Evolutionary conservation across 2,329 filamentous ascomycete genomes (phyloP).

Genomic region (Emericellopsis cladophorae): DNA sequence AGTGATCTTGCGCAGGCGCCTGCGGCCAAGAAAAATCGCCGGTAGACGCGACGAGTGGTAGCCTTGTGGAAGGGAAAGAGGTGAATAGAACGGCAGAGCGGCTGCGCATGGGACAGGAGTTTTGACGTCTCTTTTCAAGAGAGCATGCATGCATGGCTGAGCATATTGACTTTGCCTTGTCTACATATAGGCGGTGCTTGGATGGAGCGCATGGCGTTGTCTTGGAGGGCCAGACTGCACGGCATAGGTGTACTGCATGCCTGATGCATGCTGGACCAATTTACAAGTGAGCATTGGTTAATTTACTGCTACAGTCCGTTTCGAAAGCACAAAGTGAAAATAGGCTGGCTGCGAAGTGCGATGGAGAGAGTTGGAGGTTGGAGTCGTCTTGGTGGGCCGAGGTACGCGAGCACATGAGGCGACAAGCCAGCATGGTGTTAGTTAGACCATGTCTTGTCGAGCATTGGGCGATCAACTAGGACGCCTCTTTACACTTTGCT

Average conservation of each 20-base stretch:
- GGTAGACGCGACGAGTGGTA: not conserved
- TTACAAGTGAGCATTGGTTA: too few species aligned
- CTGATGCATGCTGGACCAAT: too few species aligned
- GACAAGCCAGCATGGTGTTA: too few species aligned
- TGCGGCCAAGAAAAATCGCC: conserved; percentile 12
- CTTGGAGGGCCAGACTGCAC: not conserved
- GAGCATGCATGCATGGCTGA: not conserved
- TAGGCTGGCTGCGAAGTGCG: too few species aligned
- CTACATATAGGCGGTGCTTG: not conserved
- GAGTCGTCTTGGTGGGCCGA: too few species aligned
- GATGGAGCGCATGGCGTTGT: not conserved
- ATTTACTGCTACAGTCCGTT: too few species aligned
- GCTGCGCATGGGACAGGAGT: not conserved
- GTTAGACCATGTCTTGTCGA: too few species aligned
- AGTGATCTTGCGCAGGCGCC: conserved; percentile 14
- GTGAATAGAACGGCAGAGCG: not conserved
- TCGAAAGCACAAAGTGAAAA: too few species aligned
- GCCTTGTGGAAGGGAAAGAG: not conserved
- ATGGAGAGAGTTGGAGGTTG: too few species aligned
- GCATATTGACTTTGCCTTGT: not conserved
- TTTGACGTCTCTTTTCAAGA: not conserved
- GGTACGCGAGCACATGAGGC: too few species aligned
- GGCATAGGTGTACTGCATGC: not conserved
- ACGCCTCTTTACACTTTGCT: too few species aligned
- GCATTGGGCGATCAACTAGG: too few species aligned